Evolutionary conservation across 2,329 filamentous ascomycete species (phyloP), one percentile per base, ranked within the genome.

Genomic region (Fusarium pilosicola): DNA sequence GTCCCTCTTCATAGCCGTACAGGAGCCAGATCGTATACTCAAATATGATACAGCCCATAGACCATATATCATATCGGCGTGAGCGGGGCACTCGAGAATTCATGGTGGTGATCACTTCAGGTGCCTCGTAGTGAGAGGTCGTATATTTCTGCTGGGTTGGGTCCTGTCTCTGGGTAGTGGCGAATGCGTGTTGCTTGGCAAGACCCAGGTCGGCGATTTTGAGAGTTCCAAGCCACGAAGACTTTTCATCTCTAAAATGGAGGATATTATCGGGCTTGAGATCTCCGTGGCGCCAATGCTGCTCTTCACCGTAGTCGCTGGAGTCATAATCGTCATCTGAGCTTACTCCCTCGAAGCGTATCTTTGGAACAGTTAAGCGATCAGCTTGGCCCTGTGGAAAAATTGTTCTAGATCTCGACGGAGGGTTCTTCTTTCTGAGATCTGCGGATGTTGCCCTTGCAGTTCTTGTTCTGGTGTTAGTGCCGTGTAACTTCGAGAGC

Each of bases 11-110:
- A 14, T 42, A 32, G 4, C 79, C 79, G 12, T 76, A 76, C 0
- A 81, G 59, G 0, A 81, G 42, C 80, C 80, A 82, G 10, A 80
- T 73, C 6, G 77, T 26, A 3, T 76, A 77, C 55, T 81, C 80
- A 2, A 82, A 62, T 1, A 74, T 71, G 12, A 82, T 75, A 32
- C 79, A 80, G 0, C 80, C 80, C 54, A 81, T 71, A 0, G 79
- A 80, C 80, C 80, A 82, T 8, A 76, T 70, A 12, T 81, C 80
- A 18, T 79, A 81, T 0, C 65, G 65, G 1, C 79, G 71, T 1
- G 79, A 79, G 7, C 71, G 52, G 2, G 70, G 55, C 15, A 56
- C 26, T 10, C 65, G 28, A n/a, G 51, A 7, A 1, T 39, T 24
- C 30, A 15, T 45, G 7, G 26, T 64, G 6, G 42, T 74, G 17